Base-by-base conservation (phyloP, 2,329 filamentous ascomycete genomes). In the Epichloe baconii region DNA sequence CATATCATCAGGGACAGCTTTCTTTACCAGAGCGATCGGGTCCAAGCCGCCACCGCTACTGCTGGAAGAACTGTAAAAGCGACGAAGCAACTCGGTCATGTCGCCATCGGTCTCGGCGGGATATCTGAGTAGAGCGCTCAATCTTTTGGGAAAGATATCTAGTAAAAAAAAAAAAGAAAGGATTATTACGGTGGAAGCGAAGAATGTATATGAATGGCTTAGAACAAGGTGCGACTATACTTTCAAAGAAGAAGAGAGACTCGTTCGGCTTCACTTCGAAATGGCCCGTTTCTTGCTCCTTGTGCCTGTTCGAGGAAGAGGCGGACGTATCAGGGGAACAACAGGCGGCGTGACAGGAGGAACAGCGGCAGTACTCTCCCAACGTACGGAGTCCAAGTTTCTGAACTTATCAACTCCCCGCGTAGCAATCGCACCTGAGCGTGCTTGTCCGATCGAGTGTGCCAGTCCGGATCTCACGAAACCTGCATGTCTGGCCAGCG, bases 161-260 rank as follows among this genome's bases (percentile, higher is more conserved):
- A 21, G 41, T 43, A 7, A 11, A 31, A 31, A 31, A 11, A 31
- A 4, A 31, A 0, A 11, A 4, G 10, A 11, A 4, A 11, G 1
- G 8, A 10, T 31, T 31, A 31, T 10, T 31, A 31, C 31, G 31
- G 31, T 31, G 31, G 8, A 31, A 31, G 3, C 31, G 31, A 31
- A 31, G 31, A 31, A 11, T 4, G 31, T 11, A 31, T 4, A 11
- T 31, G 8, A 11, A 31, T 31, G 10, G 31, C 3, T 4, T 31
- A 5, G 19, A 12, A 10, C 38, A 14, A 43, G 41, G 7, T 5
- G 49, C 31, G 34, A 37, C 62, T 80, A 64, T 68, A 90, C 86
- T 95, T 64, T 95, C 89, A 61, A 97, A 83, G 70, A 94, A 98
- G 6, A 96, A 67, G 44, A 97, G 82, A 0, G 85, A 83, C 69